Percentiles rank a stretch among this genome's conserved stretches.
Conservation (phyloP, 768 basidiomycete species). For the Termitomyces sp. region DNA sequence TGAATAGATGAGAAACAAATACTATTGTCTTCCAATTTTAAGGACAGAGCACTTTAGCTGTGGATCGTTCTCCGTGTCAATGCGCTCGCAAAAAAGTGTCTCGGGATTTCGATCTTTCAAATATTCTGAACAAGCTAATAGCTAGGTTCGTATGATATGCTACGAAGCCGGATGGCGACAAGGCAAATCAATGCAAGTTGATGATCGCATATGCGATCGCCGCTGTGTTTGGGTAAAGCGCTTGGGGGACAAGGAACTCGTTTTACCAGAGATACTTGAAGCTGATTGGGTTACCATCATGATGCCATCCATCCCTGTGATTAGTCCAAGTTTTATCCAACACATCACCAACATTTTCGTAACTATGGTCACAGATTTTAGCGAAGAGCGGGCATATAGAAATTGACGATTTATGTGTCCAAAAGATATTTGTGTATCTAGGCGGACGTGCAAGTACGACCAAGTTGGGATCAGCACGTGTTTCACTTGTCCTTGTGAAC, state of each 20-base stretch:
- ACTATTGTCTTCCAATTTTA: background rate
- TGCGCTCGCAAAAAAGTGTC: too few relatives aligned
- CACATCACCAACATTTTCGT: background rate
- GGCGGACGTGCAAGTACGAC: too few relatives aligned
- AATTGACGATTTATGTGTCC: too few relatives aligned
- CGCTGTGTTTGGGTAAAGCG: conserved; percentile 40
- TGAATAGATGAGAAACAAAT: background rate
- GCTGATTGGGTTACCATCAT: conserved; percentile 22
- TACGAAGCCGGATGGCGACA: conserved; percentile 68
- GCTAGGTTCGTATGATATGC: conserved; percentile 82
- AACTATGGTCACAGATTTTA: too few relatives aligned
- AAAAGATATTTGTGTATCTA: too few relatives aligned
- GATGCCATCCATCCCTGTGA: background rate
- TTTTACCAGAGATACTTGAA: conserved; percentile 71
- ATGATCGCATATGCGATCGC: conserved; percentile 60
- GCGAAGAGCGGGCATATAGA: background rate
- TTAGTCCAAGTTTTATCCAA: background rate
- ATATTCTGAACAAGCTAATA: conserved; percentile 81
- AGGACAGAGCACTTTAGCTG: background rate
- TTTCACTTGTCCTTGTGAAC: background rate
- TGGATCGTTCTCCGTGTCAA: too few relatives aligned
- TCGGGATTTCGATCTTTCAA: conserved; percentile 86
- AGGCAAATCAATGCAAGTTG: conserved; percentile 76
- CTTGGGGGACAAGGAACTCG: conserved; percentile 47
- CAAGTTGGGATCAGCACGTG: background rate